Percentiles rank a stretch among this genome's conserved stretches.
These are phyloP conservation scores for Phaeotremella skinneri DNA, from an alignment of 768 basidiomycete species.

Conservation along the genomic window DNA sequence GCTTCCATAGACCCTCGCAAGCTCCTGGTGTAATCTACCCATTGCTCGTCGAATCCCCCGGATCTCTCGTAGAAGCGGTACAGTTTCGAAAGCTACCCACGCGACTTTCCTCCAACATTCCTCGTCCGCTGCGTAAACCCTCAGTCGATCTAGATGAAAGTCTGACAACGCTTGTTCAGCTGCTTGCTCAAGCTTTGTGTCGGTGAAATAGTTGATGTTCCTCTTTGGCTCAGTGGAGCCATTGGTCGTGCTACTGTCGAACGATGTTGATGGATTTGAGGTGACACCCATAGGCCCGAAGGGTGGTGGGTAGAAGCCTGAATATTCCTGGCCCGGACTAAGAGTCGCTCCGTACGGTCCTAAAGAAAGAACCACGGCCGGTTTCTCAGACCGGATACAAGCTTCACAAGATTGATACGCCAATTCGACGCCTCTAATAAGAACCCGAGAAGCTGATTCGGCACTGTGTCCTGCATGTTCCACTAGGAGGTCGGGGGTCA, in stretches of 20 bases:
- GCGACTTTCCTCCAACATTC: constrained; percentile 61
- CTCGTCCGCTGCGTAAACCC: constrained; percentile 57
- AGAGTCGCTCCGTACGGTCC: constrained; percentile 73
- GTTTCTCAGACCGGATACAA: neutral
- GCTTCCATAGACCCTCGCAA: constrained; percentile 18
- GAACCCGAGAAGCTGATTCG: constrained; percentile 27
- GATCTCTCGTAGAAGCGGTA: constrained; percentile 67
- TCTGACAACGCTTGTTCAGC: constrained; percentile 56
- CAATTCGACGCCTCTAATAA: constrained; percentile 19
- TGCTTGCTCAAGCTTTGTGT: neutral
- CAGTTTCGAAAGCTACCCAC: constrained; percentile 72
- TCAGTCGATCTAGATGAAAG: constrained; percentile 66
- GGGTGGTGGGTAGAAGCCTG: constrained; percentile 71
- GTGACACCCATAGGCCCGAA: constrained; percentile 59
- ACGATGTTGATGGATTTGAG: neutral
- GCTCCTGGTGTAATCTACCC: constrained; percentile 46
- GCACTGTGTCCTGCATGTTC: constrained; percentile 22
- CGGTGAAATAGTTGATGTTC: constrained; percentile 20
- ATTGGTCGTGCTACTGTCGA: neutral
- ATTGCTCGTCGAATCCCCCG: constrained; percentile 66
- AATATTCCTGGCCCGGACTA: constrained; percentile 64
- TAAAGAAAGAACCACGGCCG: constrained; percentile 64
- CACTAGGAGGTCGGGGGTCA: constrained; percentile 18
- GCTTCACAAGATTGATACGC: constrained; percentile 12
- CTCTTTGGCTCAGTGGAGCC: neutral